These are phyloP conservation scores for Kickxella alabastrina DNA, from an alignment of 192 early-diverging fungal genomes.

Conservation along the genomic window DNA sequence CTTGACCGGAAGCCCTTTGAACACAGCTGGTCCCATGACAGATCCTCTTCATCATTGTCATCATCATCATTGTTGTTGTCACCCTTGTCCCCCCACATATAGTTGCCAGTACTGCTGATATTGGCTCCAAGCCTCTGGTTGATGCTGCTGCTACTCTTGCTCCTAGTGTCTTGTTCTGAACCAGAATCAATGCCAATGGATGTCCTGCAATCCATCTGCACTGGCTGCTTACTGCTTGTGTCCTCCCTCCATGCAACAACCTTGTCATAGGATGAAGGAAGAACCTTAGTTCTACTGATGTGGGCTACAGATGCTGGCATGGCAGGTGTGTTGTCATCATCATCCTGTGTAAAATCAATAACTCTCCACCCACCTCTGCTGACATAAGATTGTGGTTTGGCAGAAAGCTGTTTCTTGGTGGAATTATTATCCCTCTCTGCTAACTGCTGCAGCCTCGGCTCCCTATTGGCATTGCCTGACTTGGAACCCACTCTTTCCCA, in stretches of 20 bases:
- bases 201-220: too few species aligned
- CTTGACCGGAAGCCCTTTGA: constrained; percentile 7
- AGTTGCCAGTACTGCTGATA: too few species aligned
- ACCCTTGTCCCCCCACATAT: background rate
- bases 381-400: too few species aligned
- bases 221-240: too few species aligned
- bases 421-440: too few species aligned
- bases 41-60: constrained; percentile 14
- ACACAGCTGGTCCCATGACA: constrained; percentile 1
- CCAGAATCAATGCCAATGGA: too few species aligned
- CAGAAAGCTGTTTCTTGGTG: too few species aligned
- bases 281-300: background rate
- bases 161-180: background rate
- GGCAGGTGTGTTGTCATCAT: background rate
- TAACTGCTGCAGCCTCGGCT: too few species aligned
- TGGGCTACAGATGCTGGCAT: constrained; percentile 36
- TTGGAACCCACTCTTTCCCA: too few species aligned
- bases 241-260: constrained; percentile 22
- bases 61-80: constrained; percentile 7
- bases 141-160: too few species aligned
- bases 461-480: too few species aligned
- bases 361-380: constrained; percentile 1
- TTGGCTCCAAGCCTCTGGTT: too few species aligned
- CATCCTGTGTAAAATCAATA: background rate
- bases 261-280: constrained; percentile 16